These are phyloP conservation scores for Cenococcum geophilum DNA, from an alignment of 495 filamentous ascomycete species.

Conservation along the genomic window DNA sequence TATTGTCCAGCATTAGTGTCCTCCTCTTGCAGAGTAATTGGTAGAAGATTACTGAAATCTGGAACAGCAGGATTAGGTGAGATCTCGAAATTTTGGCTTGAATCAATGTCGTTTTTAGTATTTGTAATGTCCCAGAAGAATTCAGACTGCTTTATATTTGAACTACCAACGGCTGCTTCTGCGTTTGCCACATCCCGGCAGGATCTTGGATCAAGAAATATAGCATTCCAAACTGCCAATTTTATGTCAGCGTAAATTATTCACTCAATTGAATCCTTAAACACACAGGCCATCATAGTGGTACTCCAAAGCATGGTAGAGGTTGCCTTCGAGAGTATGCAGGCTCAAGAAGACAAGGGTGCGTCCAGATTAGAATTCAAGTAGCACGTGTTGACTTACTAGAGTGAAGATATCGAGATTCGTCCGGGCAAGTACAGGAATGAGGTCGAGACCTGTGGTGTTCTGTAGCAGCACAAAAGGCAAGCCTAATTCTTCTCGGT, in stretches of 20 bases:
- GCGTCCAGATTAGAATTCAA: neutral
- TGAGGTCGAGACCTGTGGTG: neutral
- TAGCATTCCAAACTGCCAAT: conserved; percentile 32
- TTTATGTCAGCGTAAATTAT: neutral
- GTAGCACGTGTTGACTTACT: conserved; percentile 12
- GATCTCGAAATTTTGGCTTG: neutral
- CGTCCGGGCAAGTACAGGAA: neutral
- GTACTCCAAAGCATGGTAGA: no score
- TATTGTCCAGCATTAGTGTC: neutral
- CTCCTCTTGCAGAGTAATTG: neutral
- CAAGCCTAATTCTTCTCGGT: conserved; percentile 45
- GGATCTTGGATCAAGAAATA: conserved; percentile 36
- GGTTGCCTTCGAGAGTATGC: no score
- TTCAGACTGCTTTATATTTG: neutral
- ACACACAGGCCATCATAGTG: no score
- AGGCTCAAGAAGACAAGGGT: no score
- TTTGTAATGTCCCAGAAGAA: conserved; percentile 16
- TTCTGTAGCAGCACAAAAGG: neutral
- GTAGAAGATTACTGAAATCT: neutral
- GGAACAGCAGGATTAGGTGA: neutral
- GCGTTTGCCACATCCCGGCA: conserved; percentile 15
- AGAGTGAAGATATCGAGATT: neutral
- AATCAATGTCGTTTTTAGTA: conserved; percentile 13
- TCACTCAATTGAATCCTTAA: no score
- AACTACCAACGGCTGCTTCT: conserved; percentile 11